Base-by-base conservation (phyloP, 2,329 filamentous ascomycete species). In the Beauveria brongniartii region DNA sequence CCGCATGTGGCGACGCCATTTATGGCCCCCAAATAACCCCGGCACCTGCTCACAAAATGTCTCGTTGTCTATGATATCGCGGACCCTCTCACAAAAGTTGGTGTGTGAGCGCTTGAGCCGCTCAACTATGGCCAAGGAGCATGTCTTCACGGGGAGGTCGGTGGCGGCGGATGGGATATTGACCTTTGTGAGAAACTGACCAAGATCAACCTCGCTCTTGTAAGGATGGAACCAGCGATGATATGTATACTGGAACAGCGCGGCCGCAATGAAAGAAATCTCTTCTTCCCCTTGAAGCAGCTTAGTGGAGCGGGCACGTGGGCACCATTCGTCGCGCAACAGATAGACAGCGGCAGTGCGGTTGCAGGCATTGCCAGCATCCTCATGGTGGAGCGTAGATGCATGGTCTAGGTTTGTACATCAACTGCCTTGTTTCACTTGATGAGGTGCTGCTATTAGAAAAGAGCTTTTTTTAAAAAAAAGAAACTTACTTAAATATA, bases 111-210 rank as follows among this genome's bases (percentile, higher is more conserved):
- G 48, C 28, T 22, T 59, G 18, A 59, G 40, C 41, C 48, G 47
- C 30, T 59, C 34, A 6, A 59, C 55, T 46, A 59, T 52, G 10
- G 28, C 56, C 5, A 43, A 14, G 10, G 47, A 52, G 37, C 48
- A 53, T 53, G 50, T 59, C 18, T 59, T 28, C 6, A 18, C 10
- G 3, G 57, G 40, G 7, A 59, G 57, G 5, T 34, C 30, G n/a
- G 4, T 43, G n/a, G 24, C 24, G 22, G 37, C 24, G 14, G 57
- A 28, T n/a, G 57, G 57, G 28, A 59, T 0, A 28, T 37, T 54
- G 7, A 59, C 57, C 47, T 53, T 59, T 22, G 57, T 54, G n/a
- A 59, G 57, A 47, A 54, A 59, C 50, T 59, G 57, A 7, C 41
- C 20, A 47, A 20, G 50, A 20, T 59, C 50, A 59, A 59, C 47